These are phyloP conservation scores for Malassezia brasiliensis DNA, from an alignment of 1,284 basidiomycete genomes.

Conservation along the genomic window DNA sequence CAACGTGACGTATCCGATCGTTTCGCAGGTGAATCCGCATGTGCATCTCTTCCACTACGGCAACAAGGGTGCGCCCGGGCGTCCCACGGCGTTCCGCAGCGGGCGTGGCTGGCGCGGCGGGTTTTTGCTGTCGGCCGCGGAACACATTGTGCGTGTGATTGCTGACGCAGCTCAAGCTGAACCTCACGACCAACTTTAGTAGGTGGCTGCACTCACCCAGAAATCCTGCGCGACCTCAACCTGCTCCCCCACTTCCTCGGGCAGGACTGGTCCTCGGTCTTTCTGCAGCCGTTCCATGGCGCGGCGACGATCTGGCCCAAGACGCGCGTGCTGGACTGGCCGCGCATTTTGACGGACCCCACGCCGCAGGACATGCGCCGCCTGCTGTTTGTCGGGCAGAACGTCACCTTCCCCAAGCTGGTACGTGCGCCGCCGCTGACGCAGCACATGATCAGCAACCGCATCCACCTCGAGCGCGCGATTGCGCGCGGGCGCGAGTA, in stretches of 20 bases:
- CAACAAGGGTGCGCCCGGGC: conserved; percentile 81
- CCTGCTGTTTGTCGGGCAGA: conserved; percentile 35
- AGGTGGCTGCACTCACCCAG: not conserved
- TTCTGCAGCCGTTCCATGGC: conserved; percentile 41
- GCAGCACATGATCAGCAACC: conserved; percentile 45
- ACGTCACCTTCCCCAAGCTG: conserved; percentile 41
- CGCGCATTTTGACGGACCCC: conserved; percentile 39
- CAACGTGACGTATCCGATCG: conserved; percentile 83
- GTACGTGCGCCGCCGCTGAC: not conserved
- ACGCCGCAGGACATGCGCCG: conserved; percentile 33
- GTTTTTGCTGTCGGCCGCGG: conserved; percentile 60
- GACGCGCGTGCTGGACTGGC: conserved; percentile 41
- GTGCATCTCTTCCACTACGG: conserved; percentile 98
- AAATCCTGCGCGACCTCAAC: conserved; percentile 44
- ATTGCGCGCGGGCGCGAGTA: conserved; percentile 25
- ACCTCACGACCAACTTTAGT: conserved; percentile 41
- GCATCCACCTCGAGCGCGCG: conserved; percentile 37
- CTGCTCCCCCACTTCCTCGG: conserved; percentile 40
- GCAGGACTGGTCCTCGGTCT: conserved; percentile 43
- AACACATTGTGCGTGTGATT: conserved; percentile 26
- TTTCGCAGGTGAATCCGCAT: conserved; percentile 93
- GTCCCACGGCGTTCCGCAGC: conserved; percentile 80
- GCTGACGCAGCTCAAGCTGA: conserved; percentile 29
- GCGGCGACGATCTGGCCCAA: conserved; percentile 45
- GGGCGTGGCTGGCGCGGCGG: conserved; percentile 74